Base-by-base conservation (phyloP, 306 rosid genomes). In the Quercus agrifolia region DNA sequence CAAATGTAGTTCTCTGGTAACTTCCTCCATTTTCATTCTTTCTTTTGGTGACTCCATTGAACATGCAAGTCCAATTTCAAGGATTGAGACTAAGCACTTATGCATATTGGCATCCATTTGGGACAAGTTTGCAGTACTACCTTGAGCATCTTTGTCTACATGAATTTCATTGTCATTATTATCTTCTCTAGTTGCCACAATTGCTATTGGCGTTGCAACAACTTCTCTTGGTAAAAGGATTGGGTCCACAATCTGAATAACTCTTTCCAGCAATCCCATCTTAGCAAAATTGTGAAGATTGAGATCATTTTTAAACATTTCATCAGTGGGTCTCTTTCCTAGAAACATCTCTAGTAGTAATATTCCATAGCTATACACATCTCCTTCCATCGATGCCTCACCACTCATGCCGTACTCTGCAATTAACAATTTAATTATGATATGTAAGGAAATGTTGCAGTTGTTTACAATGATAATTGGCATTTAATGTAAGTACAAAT, bases 321-420 rank as follows among this genome's bases (percentile, higher is more conserved):
- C 82, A 4, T 88, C 75, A 0, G 66, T 81, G 1, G 89, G 91
- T 46, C 82, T 84, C 46, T 52, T 79, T 72, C 79, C 82, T 0
- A 83, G 51, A 56, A 79, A 56, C 28, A 88, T 68, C 61, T 82
- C 79, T 49, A 83, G 4, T 35, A 86, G 62, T 49, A 86, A 82
- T 23, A 82, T 86, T 31, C 90, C 90, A 46, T 31, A 84, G 57
- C 86, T 82, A 14, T 84, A 88, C 2, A 79, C 76, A 49, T 84
- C 88, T 20, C 86, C 88, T 4, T 4, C n/a, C 19, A 1, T 61
- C 44, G 88, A 88, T 35, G 78, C 81, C 44, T 62, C 23, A 4
- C 63, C 73, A 27, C 83, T 70, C 73, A 78, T 56, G 70, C 83
- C 83, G 6, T 88, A 85, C 33, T 85, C 87, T 88, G 49, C 51